A percentile compares a stretch with the other conserved stretches of the same genome.
Conservation (phyloP, 2,329 filamentous ascomycete species). For the Microsporum ferrugineum region DNA sequence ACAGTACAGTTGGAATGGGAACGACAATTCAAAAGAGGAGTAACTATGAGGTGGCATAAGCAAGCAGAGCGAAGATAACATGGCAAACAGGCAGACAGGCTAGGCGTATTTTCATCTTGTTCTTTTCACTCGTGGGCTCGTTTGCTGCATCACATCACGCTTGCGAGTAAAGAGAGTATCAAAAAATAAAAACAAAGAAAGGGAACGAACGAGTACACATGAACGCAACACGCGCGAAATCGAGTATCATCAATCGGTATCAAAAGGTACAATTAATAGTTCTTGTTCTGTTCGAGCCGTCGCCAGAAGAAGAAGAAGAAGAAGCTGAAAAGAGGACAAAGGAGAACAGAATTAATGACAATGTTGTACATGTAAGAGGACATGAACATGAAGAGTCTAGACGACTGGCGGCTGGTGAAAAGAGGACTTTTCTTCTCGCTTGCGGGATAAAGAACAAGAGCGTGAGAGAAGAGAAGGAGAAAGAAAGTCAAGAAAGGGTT, state of each 20-base stretch:
- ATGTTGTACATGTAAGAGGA: background rate
- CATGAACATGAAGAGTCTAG: background rate
- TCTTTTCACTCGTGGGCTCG: background rate
- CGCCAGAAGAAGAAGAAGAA: background rate
- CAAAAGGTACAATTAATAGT: background rate
- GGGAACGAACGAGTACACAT: background rate
- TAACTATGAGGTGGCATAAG: background rate
- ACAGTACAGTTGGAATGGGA: background rate
- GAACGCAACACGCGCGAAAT: background rate
- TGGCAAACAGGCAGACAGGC: background rate
- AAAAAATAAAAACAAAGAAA: background rate
- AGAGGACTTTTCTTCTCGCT: background rate
- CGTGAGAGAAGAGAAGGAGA: background rate
- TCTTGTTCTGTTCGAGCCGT: background rate
- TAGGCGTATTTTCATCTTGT: background rate
- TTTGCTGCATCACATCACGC: background rate
- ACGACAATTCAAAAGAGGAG: background rate
- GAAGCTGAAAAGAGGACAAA: background rate
- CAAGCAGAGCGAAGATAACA: background rate
- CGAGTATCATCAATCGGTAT: background rate
- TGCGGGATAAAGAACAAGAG: no score
- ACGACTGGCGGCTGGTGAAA: background rate
- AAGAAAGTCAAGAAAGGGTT: background rate
- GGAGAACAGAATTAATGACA: background rate
- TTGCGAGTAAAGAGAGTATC: background rate